phyloP scores from a whole-genome alignment of 2,329 filamentous ascomycete species.

The Clarireedia monteithiana region DNA sequence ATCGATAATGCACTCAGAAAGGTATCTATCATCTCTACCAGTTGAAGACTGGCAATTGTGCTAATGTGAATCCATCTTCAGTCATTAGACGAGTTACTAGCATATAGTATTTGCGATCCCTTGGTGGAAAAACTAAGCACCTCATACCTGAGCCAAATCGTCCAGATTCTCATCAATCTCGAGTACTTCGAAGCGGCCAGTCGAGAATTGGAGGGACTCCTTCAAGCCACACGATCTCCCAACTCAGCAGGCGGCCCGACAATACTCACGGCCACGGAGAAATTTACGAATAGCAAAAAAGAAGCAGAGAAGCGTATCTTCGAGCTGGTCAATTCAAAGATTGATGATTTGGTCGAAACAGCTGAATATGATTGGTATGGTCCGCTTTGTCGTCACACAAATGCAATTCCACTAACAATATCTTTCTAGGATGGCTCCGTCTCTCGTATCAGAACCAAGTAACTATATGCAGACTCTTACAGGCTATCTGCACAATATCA shows the following conservation, averaged over 20 bases:
- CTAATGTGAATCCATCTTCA: conserved; percentile 29
- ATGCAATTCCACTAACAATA: background rate
- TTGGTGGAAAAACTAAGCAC: conserved; percentile 82
- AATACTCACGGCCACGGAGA: conserved; percentile 71
- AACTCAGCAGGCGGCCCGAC: conserved; percentile 74
- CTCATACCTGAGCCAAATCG: conserved; percentile 94
- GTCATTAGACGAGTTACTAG: conserved; percentile 92
- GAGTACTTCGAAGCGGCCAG: conserved; percentile 96
- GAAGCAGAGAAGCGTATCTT: conserved; percentile 96
- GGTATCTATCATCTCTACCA: conserved; percentile 34
- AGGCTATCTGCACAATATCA: conserved; percentile 87
- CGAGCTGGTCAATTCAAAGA: conserved; percentile 96
- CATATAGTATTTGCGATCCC: conserved; percentile 82
- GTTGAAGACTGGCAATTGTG: background rate
- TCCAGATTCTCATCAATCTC: conserved; percentile 95
- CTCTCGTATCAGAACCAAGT: conserved; percentile 63
- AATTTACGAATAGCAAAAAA: conserved; percentile 87
- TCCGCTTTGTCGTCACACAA: background rate
- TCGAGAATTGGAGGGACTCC: conserved; percentile 75
- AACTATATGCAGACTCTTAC: conserved; percentile 96
- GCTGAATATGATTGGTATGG: conserved; percentile 89
- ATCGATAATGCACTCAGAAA: conserved; percentile 87
- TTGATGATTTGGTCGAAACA: conserved; percentile 93
- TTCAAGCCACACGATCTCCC: conserved; percentile 78
- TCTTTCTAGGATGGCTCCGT: conserved; percentile 44